These are phyloP conservation scores for Hymenoscyphus fructigenus DNA, from an alignment of 2,329 filamentous ascomycete species.

Conservation along the genomic window DNA sequence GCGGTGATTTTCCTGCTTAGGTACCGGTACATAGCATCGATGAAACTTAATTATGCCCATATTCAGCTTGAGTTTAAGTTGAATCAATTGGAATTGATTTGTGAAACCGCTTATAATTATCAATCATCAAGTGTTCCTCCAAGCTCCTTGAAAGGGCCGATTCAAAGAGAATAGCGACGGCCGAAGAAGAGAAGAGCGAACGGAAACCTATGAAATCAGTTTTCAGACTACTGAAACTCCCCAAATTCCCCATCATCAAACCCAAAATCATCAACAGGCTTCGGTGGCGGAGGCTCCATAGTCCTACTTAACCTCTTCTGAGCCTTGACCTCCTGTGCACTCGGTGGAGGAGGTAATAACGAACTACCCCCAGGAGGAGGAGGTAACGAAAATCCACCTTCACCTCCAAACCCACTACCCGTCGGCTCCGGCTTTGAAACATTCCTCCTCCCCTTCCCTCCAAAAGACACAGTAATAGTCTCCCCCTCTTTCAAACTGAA, in stretches of 20 bases:
- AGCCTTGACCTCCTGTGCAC: slow-evolving; percentile 58
- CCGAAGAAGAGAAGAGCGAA: too few relatives aligned
- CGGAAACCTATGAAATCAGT: neutral
- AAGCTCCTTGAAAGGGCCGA: too few relatives aligned
- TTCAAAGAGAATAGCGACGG: too few relatives aligned
- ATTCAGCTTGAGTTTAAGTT: too few relatives aligned
- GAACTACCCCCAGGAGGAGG: slow-evolving; percentile 54
- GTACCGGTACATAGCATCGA: too few relatives aligned
- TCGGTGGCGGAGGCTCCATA: slow-evolving; percentile 46
- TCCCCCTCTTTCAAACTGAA: slow-evolving; percentile 87
- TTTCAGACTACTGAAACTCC: slow-evolving; percentile 57
- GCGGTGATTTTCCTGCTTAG: too few relatives aligned
- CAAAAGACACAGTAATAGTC: slow-evolving; percentile 80
- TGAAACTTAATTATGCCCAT: too few relatives aligned
- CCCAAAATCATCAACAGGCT: slow-evolving; percentile 59
- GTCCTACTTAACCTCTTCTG: slow-evolving; percentile 55
- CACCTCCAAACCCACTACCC: slow-evolving; percentile 15
- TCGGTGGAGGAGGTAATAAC: slow-evolving; percentile 66
- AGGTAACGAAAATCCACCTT: slow-evolving; percentile 63
- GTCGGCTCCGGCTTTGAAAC: slow-evolving; percentile 28
- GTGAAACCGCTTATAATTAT: neutral
- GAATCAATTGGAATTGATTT: neutral
- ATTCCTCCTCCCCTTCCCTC: slow-evolving; percentile 46
- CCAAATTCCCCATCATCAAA: slow-evolving; percentile 90
- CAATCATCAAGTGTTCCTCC: too few relatives aligned